Evolutionary conservation across 805 yeast species (phyloP), one percentile per base, ranked within the genome.

Genomic region (Diddensiella caesifluorescens): DNA sequence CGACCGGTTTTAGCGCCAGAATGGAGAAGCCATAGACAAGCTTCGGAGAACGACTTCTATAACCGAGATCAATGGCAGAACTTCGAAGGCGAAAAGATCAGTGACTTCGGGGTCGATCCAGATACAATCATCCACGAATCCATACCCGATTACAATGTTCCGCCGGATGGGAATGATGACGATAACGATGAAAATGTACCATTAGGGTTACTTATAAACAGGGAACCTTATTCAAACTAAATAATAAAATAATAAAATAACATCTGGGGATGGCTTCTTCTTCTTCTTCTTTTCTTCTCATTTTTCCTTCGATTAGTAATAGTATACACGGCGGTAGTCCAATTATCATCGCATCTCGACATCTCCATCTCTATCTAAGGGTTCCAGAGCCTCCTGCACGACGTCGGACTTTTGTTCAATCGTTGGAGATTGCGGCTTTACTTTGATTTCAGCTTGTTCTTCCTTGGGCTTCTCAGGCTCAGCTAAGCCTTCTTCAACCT

Each of bases 71-170:
- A 74, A 31, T 89, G 95, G 95, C 63, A 61, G 42, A 87, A 84
- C 57, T 79, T 72, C 13, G 71, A 81, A 58, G 98, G 98, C n/a
- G 97, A 90, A 55, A 73, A 73, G 9, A 64, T 90, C 35, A 73
- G 73, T 29, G 96, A 87, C 61, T 89, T 77, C 59, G 97, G 97
- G 0, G 97, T 90, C 2, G 97, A 89, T 56, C 26, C 45, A 3
- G 53, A 49, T 13, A 39, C 53, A 13, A 30, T 44, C n/a, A 15
- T 21, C 16, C 31, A 16, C 18, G 22, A 26, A 9, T 23, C 10
- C 12, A 20, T 20, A 6, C 13, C 36, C 5, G 13, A 5, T 7
- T 9, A 20, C 23, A 6, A 5, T 16, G 7, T 16, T 12, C 22
- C n/a, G 6, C 33, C 4, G 10, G 22, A 13, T 12, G 39, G 20